Base-by-base conservation (phyloP, 1,284 basidiomycete genomes). In the Apiotrichum siamense region DNA sequence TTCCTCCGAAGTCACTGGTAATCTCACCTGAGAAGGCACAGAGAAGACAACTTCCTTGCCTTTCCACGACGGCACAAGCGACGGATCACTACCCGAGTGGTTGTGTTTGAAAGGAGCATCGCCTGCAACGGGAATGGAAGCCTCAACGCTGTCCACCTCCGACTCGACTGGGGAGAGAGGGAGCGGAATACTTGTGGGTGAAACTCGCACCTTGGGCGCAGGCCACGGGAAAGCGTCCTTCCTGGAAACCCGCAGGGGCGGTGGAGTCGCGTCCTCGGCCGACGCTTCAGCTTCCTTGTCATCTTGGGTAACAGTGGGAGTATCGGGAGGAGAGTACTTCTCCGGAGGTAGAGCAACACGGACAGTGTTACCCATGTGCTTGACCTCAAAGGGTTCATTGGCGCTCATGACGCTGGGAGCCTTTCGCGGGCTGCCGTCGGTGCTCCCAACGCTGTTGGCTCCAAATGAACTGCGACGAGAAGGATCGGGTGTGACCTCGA, bases 241-340 rank as follows among this genome's bases (percentile, higher is more conserved):
- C 6, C 54, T 42, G 4, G 53, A 39, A 7, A 47, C 18, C 9
- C 50, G 45, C 21, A 33, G 4, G 6, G 31, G 31, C 6, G 35
- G 20, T 2, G 35, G 23, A 5, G 24, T 27, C 27, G 9, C 39
- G 3, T 1, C 21, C 11, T 42, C 26, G 7, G 10, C 36, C 1
- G 20, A 7, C 5, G 33, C 32, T 3, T 24, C 17, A 4, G 29
- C 31, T 6, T 32, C 21, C n/a, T 21, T 11, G n/a, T 18, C 7
- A 12, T 33, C 18, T 6, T 33, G 37, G 2, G 26, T 29, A 2
- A n/a, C n/a, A n/a, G n/a, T n/a, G n/a, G 63, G 63, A 6, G 58
- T 54, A 20, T 64, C 55, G 10, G 59, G 61, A 21, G 64, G 61
- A 26, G 44, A 50, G 45, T 64, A 63, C 7, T 15, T 32, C 17